Conservation (phyloP, 441 rosid species). For the Viola pubescens region DNA sequence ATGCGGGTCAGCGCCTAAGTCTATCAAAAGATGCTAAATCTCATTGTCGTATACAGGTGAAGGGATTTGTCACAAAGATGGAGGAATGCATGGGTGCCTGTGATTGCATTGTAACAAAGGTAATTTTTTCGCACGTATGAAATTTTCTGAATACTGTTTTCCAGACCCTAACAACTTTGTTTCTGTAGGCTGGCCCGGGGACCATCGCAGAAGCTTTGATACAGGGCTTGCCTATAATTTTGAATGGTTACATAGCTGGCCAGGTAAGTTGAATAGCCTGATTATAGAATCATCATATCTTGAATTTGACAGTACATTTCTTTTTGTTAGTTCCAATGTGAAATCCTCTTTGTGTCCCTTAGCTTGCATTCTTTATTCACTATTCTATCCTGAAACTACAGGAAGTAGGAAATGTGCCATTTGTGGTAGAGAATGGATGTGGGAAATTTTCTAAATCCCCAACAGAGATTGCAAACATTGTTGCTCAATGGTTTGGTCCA, state of each 20-base stretch:
- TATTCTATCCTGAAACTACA: slow-evolving; percentile 18
- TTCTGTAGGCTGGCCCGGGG: slow-evolving; percentile 91
- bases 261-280: slow-evolving; percentile 45
- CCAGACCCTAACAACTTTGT: slow-evolving; percentile 2
- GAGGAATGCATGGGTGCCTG: slow-evolving; percentile 98
- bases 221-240: slow-evolving; percentile 81
- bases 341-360: background rate
- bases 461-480: slow-evolving; percentile 69
- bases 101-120: slow-evolving; percentile 97
- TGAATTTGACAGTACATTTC: background rate
- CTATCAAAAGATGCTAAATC: too few relatives aligned
- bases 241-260: slow-evolving; percentile 88
- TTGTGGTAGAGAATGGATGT: slow-evolving; percentile 84
- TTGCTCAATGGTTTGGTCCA: slow-evolving; percentile 85
- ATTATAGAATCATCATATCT: background rate
- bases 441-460: slow-evolving; percentile 87
- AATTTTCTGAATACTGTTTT: slow-evolving; percentile 4
- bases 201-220: slow-evolving; percentile 99
- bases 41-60: slow-evolving; percentile 40
- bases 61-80: slow-evolving; percentile 82
- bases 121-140: slow-evolving; percentile 13
- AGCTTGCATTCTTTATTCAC: background rate
- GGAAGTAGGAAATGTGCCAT: slow-evolving; percentile 97
- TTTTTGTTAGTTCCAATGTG: too few relatives aligned
- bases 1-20: too few relatives aligned